Conservation (phyloP, 306 rosid species). For the Neltuma alba region DNA sequence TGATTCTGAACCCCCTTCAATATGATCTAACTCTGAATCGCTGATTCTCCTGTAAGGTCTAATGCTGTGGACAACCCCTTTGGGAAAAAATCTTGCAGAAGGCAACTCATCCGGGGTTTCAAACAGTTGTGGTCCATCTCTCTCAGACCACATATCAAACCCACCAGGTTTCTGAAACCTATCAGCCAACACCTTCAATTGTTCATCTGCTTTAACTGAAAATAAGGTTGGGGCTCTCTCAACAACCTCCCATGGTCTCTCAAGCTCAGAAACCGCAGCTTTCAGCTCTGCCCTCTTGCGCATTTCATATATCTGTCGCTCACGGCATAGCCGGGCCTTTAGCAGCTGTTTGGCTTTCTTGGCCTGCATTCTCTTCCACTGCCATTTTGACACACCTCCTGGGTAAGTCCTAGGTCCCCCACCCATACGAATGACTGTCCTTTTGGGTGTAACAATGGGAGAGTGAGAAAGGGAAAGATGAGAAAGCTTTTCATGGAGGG, state of each 20-base stretch:
- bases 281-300: constrained; percentile 88
- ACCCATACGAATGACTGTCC: constrained; percentile 81
- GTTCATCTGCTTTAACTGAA: constrained; percentile 80
- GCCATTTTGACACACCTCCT: constrained; percentile 95
- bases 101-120: constrained; percentile 76
- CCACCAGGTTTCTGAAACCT: constrained; percentile 92
- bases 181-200: constrained; percentile 86
- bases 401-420: constrained; percentile 94
- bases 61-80: constrained; percentile 89
- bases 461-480: constrained; percentile 30
- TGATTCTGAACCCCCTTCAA: constrained; percentile 19
- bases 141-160: constrained; percentile 81
- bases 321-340: constrained; percentile 80
- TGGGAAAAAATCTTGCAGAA: constrained; percentile 86
- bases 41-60: constrained; percentile 63
- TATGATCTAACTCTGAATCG: constrained; percentile 39
- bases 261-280: constrained; percentile 87
- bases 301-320: constrained; percentile 95
- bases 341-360: constrained; percentile 83
- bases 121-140: constrained; percentile 83
- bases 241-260: constrained; percentile 90
- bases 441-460: constrained; percentile 24
- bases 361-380: constrained; percentile 95
- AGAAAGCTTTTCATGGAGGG: constrained; percentile 38
- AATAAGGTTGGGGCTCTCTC: constrained; percentile 74